These are phyloP conservation scores for Xenoacremonium recifei DNA, from an alignment of 2,329 filamentous ascomycete genomes.

Conservation along the genomic window DNA sequence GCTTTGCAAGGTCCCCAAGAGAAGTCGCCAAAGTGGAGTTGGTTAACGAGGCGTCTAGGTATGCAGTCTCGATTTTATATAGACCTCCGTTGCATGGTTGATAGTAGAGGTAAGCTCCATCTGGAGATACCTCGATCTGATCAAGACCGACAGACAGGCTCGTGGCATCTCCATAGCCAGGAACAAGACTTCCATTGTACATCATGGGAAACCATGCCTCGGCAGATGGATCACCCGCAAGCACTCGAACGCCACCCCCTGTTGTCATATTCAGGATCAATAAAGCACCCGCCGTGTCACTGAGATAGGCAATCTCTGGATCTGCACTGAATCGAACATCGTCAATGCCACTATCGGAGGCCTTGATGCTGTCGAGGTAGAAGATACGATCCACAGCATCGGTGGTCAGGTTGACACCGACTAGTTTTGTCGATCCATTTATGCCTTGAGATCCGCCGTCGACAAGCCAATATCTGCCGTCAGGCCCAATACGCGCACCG, in stretches of 20 bases:
- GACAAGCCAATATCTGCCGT: slow-evolving; percentile 4
- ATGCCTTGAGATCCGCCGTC: slow-evolving; percentile 2
- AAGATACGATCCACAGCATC: slow-evolving; percentile 3
- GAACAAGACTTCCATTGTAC: too few species aligned
- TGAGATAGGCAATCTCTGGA: slow-evolving; percentile 4
- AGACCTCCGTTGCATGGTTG: too few species aligned
- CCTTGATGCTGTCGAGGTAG: slow-evolving; percentile 3
- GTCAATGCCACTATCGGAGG: slow-evolving; percentile 4
- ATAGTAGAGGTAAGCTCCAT: too few species aligned
- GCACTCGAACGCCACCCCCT: slow-evolving; percentile 1
- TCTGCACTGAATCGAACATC: slow-evolving; percentile 5
- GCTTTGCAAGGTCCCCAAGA: too few species aligned
- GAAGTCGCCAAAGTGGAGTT: too few species aligned
- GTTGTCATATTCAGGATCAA: slow-evolving; percentile 1
- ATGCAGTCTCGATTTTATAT: too few species aligned
- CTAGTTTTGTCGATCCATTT: slow-evolving; percentile 5
- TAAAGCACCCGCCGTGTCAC: slow-evolving; percentile 3
- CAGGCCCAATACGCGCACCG: slow-evolving; percentile 2
- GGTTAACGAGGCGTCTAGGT: too few species aligned
- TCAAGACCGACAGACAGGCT: too few species aligned
- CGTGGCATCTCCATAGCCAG: too few species aligned
- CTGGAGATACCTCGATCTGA: too few species aligned
- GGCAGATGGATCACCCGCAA: slow-evolving; percentile 1
- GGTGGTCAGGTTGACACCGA: slow-evolving; percentile 4
- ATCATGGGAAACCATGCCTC: too few species aligned